phyloP scores from a whole-genome alignment of 2,329 filamentous ascomycete species.

The Aspergillus oerlinghausenensis region DNA sequence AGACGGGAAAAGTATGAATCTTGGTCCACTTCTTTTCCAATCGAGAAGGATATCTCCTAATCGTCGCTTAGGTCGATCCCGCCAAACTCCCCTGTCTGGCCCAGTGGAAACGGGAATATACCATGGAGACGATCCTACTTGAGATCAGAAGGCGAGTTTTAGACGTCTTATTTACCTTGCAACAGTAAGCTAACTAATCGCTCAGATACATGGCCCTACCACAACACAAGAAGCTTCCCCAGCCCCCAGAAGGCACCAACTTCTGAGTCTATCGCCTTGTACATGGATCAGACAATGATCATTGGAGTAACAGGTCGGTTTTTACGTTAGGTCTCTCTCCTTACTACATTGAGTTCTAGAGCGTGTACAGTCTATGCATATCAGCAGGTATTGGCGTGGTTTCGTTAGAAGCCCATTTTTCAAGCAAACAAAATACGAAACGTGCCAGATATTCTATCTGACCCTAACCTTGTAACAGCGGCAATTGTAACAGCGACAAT shows the following conservation, averaged over 20 bases:
- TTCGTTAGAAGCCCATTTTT: conserved; percentile 20
- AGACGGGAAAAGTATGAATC: conserved; percentile 63
- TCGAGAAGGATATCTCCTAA: conserved; percentile 2
- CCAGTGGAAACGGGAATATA: conserved; percentile 88
- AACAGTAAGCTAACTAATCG: conserved; percentile 24
- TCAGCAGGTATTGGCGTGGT: conserved; percentile 29
- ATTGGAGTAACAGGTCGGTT: conserved; percentile 28
- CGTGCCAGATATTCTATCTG: neutral
- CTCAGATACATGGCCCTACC: conserved; percentile 89
- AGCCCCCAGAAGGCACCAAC: conserved; percentile 80
- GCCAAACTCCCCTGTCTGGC: conserved; percentile 77
- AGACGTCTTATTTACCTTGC: conserved; percentile 12
- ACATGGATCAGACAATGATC: conserved; percentile 19
- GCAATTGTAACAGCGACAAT: neutral
- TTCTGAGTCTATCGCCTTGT: conserved; percentile 36
- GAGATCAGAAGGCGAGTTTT: conserved; percentile 68
- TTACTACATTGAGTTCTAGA: conserved; percentile 21
- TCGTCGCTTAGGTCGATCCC: conserved; percentile 63
- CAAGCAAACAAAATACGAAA: neutral
- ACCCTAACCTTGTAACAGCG: neutral
- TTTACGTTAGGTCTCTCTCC: conserved; percentile 20
- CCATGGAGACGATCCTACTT: conserved; percentile 89
- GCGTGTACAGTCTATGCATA: conserved; percentile 38
- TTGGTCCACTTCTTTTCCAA: neutral
- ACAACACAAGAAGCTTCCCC: conserved; percentile 88